A percentile compares a stretch with the other conserved stretches of the same genome.
These are phyloP conservation scores for Annona squamosa DNA, from an alignment of 164 flowering plant genomes.

Conservation along the genomic window DNA sequence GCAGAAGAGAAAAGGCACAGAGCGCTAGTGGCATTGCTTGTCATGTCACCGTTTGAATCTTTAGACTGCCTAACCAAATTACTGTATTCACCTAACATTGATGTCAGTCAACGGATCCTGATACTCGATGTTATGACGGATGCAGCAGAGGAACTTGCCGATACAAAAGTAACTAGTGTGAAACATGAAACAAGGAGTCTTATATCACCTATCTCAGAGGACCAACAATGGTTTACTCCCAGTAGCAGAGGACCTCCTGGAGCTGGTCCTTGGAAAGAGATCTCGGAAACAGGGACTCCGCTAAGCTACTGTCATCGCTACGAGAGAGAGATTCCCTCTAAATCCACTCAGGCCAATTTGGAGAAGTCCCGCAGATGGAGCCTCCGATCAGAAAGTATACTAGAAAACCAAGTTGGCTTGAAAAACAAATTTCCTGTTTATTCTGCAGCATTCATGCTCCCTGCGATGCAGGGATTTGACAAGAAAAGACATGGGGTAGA, in stretches of 20 bases:
- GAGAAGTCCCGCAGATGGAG: conserved; percentile 93
- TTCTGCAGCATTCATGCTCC: conserved; percentile 99
- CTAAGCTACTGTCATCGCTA: conserved; percentile 68
- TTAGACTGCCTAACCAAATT: conserved; percentile 58
- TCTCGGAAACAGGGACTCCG: conserved; percentile 46
- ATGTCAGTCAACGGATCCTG: conserved; percentile 84
- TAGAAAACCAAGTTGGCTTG: conserved; percentile 41
- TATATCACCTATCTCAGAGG: conserved; percentile 53
- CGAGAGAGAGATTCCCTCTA: conserved; percentile 79
- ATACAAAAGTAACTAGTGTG: conserved; percentile 32
- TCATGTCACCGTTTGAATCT: conserved; percentile 64
- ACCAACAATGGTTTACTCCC: conserved; percentile 82
- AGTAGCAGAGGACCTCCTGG: conserved; percentile 65
- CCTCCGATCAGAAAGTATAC: conserved; percentile 27
- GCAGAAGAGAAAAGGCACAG: conserved; percentile 87
- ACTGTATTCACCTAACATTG: conserved; percentile 81
- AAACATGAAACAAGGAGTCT: conserved; percentile 34
- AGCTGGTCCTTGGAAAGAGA: conserved; percentile 79
- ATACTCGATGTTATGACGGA: conserved; percentile 90
- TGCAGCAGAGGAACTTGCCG: conserved; percentile 85
- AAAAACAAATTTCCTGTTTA: conserved; percentile 75
- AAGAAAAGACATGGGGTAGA: conserved; percentile 96
- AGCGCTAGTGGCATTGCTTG: conserved; percentile 71
- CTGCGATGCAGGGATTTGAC: conserved; percentile 92
- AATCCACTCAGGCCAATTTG: conserved; percentile 38